Base-by-base conservation (phyloP, 1,139 yeast genomes). In the Diutina pseudorugosa region DNA sequence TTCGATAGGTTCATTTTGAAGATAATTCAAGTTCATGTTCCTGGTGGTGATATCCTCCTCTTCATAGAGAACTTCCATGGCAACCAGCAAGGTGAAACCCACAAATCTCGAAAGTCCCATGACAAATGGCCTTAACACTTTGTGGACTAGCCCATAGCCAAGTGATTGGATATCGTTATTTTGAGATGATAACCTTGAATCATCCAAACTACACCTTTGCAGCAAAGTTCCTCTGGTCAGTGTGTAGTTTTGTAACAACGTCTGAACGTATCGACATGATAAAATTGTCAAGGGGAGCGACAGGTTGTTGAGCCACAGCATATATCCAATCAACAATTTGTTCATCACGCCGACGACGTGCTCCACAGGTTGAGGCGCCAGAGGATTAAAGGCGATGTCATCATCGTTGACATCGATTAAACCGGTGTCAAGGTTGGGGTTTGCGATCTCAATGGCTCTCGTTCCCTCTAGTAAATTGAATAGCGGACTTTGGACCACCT, bases 11-110 rank as follows among this genome's bases (percentile, higher is more conserved):
- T 69, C 60, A 23, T 61, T 64, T 27, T 56, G 55, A 51, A 73
- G 64, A 52, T 70, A 71, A 55, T 71, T 67, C 52, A 73, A 61
- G 51, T 79, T 80, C 83, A 84, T 79, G 12, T 73, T 70, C 57
- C 84, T 77, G 1, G 85, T 79, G 53, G 82, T 82, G 52, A 85
- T 66, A 64, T 85, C 94, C 61, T 85, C 94, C 60, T 85, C 93
- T 59, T 85, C 91, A 58, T 80, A 82, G 18, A 85, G 69, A 7
- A 82, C 84, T n/a, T 82, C 83, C 18, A 74, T 69, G 1, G 83
- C 80, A 41, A 83, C 65, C 8, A 66, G 64, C 3, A 77, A 61
- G 6, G 76, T 70, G 51, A 77, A 69, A 20, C 79, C 79, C 6
- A 80, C 74, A 59, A 80, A 75, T 55, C 76, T 77, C 50, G 79